Base-by-base conservation (phyloP, 345 rosid species). In the Eucalyptus victrix region DNA sequence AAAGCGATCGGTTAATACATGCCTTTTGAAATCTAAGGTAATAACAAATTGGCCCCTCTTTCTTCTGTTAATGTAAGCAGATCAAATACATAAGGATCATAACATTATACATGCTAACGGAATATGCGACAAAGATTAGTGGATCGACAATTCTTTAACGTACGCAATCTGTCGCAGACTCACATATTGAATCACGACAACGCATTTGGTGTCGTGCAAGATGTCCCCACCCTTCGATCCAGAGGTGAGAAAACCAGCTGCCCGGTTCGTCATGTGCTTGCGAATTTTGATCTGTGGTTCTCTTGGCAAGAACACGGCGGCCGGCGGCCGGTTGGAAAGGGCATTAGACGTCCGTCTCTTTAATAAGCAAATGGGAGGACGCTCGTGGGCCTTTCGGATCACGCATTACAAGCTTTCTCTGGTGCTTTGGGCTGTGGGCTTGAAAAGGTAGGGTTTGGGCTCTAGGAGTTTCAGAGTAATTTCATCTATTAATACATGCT, bases 91-190 rank as follows among this genome's bases (percentile, higher is more conserved):
- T 53, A 21, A 53, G 58, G 58, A 72, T 72, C 26, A 18, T 18
- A 9, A 18, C 58, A 53, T 6, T 34, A 10, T 34, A 72, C 30
- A 24, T 0, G 2, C 30, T 24, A 10, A 24, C 1, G 5, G 1
- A 53, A 53, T 53, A 53, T 53, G 58, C 0, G 11, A 21, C 1
- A 8, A 26, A 72, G 14, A 72, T 10, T 0, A 4, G 1, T 10
- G 26, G 26, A 72, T 34, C 0, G 15, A 21, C 14, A 37, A 37
- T 72, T 37, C 3, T 18, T 19, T 21, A 4, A 23, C 8, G 1
- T 9, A 23, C 2, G 3, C 0, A 23, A 5, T 42, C 2, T 12
- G 3, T 69, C 2, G 26, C 7, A 17, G 1, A 17, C 24, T 16
- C 3, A 10, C 24, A 9, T 32, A 0, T 69, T 6, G 2, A 34